These are phyloP conservation scores for Alopecurus myosuroides DNA, from an alignment of 176 grass and related monocot species.

Conservation along the genomic window DNA sequence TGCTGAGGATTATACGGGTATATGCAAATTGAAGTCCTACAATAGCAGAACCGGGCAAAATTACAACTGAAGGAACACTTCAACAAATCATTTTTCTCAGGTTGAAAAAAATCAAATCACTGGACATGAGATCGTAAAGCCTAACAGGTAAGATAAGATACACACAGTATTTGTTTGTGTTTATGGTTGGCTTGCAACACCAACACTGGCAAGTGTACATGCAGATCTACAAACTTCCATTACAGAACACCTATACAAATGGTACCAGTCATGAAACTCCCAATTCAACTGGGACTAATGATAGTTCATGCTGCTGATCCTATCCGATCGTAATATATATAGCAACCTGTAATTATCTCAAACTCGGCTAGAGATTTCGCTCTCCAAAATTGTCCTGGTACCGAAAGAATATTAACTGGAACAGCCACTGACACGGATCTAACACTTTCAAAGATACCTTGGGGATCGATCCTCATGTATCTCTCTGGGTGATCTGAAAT, in stretches of 20 bases:
- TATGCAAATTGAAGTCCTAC: neutral
- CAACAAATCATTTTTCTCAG: neutral
- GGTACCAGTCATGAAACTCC: constrained; percentile 19
- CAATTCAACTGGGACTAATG: constrained; percentile 20
- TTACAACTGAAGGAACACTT: neutral
- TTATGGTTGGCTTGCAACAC: constrained; percentile 10
- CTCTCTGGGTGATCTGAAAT: neutral
- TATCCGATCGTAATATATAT: constrained; percentile 21
- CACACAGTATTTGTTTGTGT: constrained; percentile 2
- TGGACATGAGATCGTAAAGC: neutral
- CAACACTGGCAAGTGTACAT: constrained; percentile 17
- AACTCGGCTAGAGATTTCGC: constrained; percentile 29
- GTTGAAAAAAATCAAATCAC: neutral
- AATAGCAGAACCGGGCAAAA: neutral
- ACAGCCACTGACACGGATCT: constrained; percentile 21
- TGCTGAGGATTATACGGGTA: neutral
- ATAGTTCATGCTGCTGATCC: constrained; percentile 7
- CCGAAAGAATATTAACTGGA: constrained; percentile 38
- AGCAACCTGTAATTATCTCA: constrained; percentile 8
- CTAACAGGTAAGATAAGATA: constrained; percentile 14
- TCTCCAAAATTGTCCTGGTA: constrained; percentile 39
- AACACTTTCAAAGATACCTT: neutral
- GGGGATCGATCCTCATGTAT: constrained; percentile 27
- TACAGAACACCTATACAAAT: constrained; percentile 47
- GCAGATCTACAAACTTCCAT: constrained; percentile 30